Conservation (phyloP, 2,329 filamentous ascomycete genomes). For the Ophiostoma ips region DNA sequence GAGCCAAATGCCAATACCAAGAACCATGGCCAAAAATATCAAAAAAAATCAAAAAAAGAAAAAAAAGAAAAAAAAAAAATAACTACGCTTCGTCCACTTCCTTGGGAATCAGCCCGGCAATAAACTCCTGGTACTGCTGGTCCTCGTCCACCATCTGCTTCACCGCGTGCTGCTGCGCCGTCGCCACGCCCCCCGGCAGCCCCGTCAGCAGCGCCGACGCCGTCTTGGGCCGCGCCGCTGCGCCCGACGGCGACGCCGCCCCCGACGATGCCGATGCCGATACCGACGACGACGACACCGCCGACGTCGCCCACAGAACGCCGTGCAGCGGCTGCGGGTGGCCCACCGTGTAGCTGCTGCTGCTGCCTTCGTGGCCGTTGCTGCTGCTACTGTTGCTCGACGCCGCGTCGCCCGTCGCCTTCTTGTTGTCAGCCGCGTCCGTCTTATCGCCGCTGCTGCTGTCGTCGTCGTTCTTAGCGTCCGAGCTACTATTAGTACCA, state of each 20-base stretch:
- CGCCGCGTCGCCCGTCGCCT: not conserved
- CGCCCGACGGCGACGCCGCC: not conserved
- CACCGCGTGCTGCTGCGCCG: conserved; percentile 6
- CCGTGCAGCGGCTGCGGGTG: conserved; percentile 10
- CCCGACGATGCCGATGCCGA: no score
- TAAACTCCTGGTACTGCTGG: conserved; percentile 33
- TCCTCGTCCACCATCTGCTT: conserved; percentile 25
- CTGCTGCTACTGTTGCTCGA: not conserved
- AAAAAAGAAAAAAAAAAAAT: not conserved
- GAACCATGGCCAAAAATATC: no score
- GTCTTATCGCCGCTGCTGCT: not conserved
- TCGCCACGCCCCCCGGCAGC: not conserved
- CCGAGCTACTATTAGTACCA: not conserved
- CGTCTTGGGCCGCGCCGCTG: not conserved
- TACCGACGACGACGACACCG: no score
- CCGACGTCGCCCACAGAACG: conserved; percentile 14
- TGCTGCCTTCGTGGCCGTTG: no score
- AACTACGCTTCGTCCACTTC: conserved; percentile 45
- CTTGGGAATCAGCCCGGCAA: conserved; percentile 25
- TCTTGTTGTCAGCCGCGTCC: conserved; percentile 18
- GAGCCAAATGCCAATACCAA: no score
- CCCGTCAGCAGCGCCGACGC: not conserved
- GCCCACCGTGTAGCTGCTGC: conserved; percentile 6
- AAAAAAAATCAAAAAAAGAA: not conserved
- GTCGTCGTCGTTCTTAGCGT: not conserved